These are phyloP conservation scores for Glebionis coronaria DNA, from an alignment of 129 eudicot genomes.

Conservation along the genomic window DNA sequence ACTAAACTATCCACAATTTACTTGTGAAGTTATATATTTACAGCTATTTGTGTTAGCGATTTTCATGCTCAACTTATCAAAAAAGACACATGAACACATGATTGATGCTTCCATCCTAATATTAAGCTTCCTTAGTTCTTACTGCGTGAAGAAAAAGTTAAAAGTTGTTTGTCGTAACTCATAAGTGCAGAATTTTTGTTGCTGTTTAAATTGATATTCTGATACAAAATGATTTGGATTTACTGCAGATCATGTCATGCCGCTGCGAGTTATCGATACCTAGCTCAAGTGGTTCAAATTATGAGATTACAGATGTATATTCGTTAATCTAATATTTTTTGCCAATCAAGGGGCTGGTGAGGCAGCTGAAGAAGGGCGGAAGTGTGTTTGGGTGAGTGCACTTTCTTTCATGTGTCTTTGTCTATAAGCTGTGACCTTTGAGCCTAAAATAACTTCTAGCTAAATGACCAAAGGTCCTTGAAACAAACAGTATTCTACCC, in stretches of 20 bases:
- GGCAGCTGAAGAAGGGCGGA: conserved; percentile 81
- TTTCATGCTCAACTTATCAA: too few relatives aligned
- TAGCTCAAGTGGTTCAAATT: conserved; percentile 29
- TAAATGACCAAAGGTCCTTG: conserved; percentile 8
- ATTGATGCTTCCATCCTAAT: too few relatives aligned
- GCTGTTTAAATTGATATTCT: background rate
- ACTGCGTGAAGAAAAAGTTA: too few relatives aligned
- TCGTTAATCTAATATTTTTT: conserved; percentile 70
- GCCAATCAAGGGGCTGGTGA: conserved; percentile 92
- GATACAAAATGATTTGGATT: conserved; percentile 1
- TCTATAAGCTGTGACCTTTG: background rate
- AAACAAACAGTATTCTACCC: background rate
- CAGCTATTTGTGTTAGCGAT: too few relatives aligned
- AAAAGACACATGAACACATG: too few relatives aligned
- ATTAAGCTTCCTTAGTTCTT: too few relatives aligned
- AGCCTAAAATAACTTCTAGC: background rate
- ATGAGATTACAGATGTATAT: conserved; percentile 52
- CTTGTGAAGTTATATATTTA: too few relatives aligned
- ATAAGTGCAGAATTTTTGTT: too few relatives aligned
- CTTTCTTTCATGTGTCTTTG: background rate
- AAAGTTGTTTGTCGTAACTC: too few relatives aligned
- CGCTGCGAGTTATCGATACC: conserved; percentile 60
- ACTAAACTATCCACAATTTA: too few relatives aligned
- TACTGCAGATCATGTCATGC: conserved; percentile 80
- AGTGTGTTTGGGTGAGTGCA: conserved; percentile 55